These are phyloP conservation scores for Thalassia testudinum DNA, from an alignment of 116 monocot genomes.

Conservation along the genomic window DNA sequence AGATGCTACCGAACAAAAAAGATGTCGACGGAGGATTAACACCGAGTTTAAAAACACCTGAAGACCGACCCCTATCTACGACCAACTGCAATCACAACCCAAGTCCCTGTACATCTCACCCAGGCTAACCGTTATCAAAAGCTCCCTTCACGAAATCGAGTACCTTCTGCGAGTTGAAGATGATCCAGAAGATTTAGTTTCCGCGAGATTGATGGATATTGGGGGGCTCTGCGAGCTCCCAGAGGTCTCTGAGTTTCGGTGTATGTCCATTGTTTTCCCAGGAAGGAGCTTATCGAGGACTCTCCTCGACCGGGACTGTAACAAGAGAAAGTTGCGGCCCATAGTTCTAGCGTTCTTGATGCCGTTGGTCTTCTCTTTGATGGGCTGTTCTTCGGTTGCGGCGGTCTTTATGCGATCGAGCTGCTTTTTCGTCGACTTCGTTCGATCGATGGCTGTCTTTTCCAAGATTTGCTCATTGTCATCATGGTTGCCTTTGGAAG, in stretches of 20 bases:
- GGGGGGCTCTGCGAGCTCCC: conserved; percentile 77
- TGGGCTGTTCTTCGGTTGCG: background rate
- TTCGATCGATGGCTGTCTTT: background rate
- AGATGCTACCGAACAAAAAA: no score
- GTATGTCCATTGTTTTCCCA: conserved; percentile 28
- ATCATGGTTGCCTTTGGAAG: background rate
- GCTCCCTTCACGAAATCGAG: conserved; percentile 50
- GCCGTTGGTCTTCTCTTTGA: background rate
- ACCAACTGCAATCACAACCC: no score
- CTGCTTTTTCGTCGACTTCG: background rate
- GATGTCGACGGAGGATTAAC: no score
- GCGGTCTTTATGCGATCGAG: background rate
- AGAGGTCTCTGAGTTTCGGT: conserved; percentile 56
- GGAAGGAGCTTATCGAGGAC: conserved; percentile 71
- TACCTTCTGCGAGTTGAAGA: conserved; percentile 52
- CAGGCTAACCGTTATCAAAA: no score
- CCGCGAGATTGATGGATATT: conserved; percentile 25
- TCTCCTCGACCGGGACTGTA: conserved; percentile 61
- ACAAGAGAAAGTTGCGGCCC: conserved; percentile 15
- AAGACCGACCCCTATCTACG: no score
- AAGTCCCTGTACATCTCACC: no score
- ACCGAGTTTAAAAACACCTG: no score
- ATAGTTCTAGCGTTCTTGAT: conserved; percentile 3
- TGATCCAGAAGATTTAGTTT: conserved; percentile 31
- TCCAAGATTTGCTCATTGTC: background rate